Conservation (phyloP, 768 basidiomycete species). For the Mycena vulgaris region DNA sequence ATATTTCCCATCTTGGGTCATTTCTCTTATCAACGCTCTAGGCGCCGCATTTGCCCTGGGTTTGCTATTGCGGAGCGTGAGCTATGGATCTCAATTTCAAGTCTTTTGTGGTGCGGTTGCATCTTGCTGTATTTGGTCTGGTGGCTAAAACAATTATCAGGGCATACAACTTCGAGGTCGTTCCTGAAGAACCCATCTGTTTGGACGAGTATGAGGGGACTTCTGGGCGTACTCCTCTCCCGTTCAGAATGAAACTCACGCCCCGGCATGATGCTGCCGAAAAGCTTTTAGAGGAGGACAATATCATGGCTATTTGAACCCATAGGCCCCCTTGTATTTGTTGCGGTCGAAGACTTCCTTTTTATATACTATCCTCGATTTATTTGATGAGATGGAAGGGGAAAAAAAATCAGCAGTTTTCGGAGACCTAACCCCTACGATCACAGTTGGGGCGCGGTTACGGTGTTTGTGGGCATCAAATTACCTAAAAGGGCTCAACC, state of each 20-base stretch:
- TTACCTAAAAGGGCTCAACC: too few species aligned
- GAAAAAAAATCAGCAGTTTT: too few species aligned
- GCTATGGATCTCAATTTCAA: constrained; percentile 53
- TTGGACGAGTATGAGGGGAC: constrained; percentile 57
- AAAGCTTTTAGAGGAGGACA: constrained; percentile 14
- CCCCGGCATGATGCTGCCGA: constrained; percentile 8
- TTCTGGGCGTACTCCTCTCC: too few species aligned
- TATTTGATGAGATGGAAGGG: too few species aligned
- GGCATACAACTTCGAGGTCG: constrained; percentile 45
- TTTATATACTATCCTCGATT: too few species aligned
- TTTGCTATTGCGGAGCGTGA: constrained; percentile 53
- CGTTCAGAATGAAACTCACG: constrained; percentile 43
- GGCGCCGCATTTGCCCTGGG: constrained; percentile 53
- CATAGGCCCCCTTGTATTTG: too few species aligned
- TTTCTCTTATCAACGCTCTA: constrained; percentile 15
- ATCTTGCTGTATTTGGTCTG: not conserved
- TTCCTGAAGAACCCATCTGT: constrained; percentile 52
- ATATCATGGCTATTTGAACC: not conserved
- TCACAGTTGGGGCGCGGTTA: too few species aligned
- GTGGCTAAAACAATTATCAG: not conserved
- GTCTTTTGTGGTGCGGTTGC: constrained; percentile 47
- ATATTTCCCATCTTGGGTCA: constrained; percentile 4
- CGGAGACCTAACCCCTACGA: too few species aligned
- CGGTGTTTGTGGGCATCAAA: too few species aligned
- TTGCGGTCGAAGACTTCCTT: too few species aligned